A percentile compares a stretch with the other conserved stretches of the same genome.
phyloP scores from a whole-genome alignment of 352 stramenopile species.

The Phytophthora sp. region DNA sequence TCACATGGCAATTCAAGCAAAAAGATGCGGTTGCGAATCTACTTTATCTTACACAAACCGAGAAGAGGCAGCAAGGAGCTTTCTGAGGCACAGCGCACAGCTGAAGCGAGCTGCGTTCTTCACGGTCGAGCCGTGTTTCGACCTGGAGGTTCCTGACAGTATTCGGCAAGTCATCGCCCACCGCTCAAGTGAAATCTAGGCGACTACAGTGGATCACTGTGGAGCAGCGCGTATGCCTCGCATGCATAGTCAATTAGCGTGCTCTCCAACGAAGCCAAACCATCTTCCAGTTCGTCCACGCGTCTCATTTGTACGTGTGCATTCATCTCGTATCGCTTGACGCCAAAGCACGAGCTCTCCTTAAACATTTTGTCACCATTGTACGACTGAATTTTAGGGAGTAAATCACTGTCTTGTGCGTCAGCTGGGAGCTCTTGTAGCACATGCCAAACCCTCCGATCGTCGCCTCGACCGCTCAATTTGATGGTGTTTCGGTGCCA shows the following conservation, averaged over 20 bases:
- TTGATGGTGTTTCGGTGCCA: slow-evolving; percentile 70
- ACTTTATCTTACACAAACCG: slow-evolving; percentile 19
- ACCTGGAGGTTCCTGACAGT: slow-evolving; percentile 37
- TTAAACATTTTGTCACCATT: slow-evolving; percentile 69
- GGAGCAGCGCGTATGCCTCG: slow-evolving; percentile 42
- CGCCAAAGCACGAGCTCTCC: slow-evolving; percentile 69
- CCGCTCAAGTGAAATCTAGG: slow-evolving; percentile 29
- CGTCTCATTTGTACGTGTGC: slow-evolving; percentile 30
- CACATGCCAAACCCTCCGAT: slow-evolving; percentile 48
- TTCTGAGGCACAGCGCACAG: slow-evolving; percentile 37
- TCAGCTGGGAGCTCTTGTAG: slow-evolving; percentile 52
- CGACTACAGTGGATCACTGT: no score
- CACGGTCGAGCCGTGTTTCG: slow-evolving; percentile 41
- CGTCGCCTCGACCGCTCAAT: slow-evolving; percentile 44
- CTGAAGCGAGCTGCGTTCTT: slow-evolving; percentile 37
- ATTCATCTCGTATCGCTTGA: slow-evolving; percentile 56
- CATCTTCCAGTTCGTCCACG: slow-evolving; percentile 24
- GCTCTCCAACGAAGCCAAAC: slow-evolving; percentile 26
- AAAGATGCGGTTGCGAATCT: slow-evolving; percentile 15
- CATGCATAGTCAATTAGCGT: slow-evolving; percentile 45
- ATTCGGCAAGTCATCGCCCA: slow-evolving; percentile 36
- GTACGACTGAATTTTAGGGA: slow-evolving; percentile 58
- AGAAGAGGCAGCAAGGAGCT: slow-evolving; percentile 34
- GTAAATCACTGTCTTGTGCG: slow-evolving; percentile 12
- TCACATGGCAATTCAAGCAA: slow-evolving; percentile 36